These are phyloP conservation scores for Coemansia pectinata DNA, from an alignment of 192 early-diverging fungal genomes.

Conservation along the genomic window DNA sequence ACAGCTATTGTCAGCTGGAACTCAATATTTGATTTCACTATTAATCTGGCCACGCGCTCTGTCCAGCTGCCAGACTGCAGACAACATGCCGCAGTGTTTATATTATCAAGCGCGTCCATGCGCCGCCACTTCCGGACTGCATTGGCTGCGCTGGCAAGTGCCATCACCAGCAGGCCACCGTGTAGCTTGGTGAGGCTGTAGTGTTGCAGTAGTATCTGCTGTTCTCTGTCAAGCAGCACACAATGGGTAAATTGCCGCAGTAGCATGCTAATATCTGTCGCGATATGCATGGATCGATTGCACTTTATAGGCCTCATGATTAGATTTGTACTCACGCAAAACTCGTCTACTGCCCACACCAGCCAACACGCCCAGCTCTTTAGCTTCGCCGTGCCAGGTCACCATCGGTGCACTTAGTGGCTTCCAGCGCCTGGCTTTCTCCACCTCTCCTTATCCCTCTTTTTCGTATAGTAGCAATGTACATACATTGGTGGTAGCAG, in stretches of 20 bases:
- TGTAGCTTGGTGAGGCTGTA: not conserved
- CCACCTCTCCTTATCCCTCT: not conserved
- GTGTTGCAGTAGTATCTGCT: not conserved
- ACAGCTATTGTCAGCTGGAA: not conserved
- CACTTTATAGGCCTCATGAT: conserved; percentile 11
- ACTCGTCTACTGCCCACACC: not conserved
- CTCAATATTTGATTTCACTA: not conserved
- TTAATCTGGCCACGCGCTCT: not conserved
- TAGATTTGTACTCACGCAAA: conserved; percentile 4
- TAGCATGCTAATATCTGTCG: not conserved
- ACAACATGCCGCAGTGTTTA: not conserved
- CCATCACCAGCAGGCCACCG: not conserved
- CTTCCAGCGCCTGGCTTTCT: not conserved
- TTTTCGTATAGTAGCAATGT: not conserved
- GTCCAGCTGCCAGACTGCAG: not conserved
- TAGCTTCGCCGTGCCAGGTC: not conserved
- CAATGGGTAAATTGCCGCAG: conserved; percentile 13
- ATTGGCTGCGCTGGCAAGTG: too few species aligned
- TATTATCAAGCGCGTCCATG: not conserved
- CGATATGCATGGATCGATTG: conserved; percentile 15
- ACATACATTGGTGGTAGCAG: conserved; percentile 4
- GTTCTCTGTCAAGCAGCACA: not conserved
- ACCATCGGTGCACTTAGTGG: not conserved
- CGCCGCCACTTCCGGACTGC: not conserved
- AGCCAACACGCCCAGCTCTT: not conserved